Evolutionary conservation across 805 yeast genomes (phyloP).

Genomic region (Phaffomyces opuntiae): DNA sequence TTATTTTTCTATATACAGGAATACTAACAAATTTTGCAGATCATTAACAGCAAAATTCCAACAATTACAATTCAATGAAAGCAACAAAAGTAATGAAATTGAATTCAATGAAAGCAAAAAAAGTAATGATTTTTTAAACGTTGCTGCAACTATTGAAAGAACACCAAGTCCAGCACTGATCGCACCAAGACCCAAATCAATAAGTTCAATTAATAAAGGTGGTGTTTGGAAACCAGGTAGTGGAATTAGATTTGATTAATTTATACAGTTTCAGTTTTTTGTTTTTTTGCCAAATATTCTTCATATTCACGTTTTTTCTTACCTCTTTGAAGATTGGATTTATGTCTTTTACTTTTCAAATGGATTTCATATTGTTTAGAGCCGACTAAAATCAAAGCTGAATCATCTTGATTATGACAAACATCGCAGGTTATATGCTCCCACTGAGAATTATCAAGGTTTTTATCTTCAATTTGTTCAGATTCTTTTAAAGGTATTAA

Average conservation of each 20-base stretch:
- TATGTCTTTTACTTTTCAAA: constrained; percentile 60
- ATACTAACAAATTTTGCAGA: constrained; percentile 4
- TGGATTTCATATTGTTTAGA: constrained; percentile 66
- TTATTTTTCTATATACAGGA: background rate
- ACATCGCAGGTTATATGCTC: constrained; percentile 59
- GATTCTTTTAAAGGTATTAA: constrained; percentile 16
- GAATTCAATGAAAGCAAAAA: background rate
- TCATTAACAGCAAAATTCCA: constrained; percentile 20
- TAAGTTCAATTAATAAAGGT: constrained; percentile 19
- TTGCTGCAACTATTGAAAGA: background rate
- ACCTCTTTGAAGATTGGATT: constrained; percentile 39
- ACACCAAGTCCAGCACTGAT: constrained; percentile 13
- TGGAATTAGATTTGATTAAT: constrained; percentile 21
- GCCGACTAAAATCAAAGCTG: constrained; percentile 63
- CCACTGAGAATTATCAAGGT: constrained; percentile 38
- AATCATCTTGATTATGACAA: constrained; percentile 52
- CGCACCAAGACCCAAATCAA: constrained; percentile 19
- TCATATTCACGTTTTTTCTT: constrained; percentile 49
- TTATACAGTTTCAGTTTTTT: constrained; percentile 1
- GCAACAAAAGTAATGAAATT: too few species aligned
- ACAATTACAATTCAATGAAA: constrained; percentile 19
- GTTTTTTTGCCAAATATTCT: constrained; percentile 26
- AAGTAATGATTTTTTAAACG: too few species aligned
- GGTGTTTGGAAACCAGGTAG: constrained; percentile 23
- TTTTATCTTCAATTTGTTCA: background rate